Conservation (phyloP, 2,329 filamentous ascomycete genomes). For the Mollisiaceae sp. region DNA sequence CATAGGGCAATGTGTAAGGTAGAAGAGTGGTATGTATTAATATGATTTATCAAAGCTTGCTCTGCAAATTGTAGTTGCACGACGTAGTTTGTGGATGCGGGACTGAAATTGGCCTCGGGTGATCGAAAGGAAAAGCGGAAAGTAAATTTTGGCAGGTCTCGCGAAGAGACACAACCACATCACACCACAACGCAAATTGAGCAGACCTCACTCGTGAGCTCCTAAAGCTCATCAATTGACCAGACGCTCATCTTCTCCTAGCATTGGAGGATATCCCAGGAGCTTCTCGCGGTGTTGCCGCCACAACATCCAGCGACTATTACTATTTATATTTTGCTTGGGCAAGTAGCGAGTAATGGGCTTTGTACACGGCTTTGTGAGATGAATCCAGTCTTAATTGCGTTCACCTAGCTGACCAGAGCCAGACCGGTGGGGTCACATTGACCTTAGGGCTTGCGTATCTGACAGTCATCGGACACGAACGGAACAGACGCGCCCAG, state of each 20-base stretch:
- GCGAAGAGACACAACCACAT: background rate
- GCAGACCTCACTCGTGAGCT: conserved; percentile 23
- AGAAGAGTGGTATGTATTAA: too few relatives aligned
- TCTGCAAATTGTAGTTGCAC: too few relatives aligned
- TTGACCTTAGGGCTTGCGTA: conserved; percentile 77
- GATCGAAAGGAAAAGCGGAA: background rate
- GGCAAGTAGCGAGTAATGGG: conserved; percentile 62
- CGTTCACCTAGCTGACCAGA: conserved; percentile 25
- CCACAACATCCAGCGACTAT: conserved; percentile 10
- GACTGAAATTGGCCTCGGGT: background rate
- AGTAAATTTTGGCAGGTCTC: background rate
- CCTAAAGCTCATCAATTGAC: conserved; percentile 32
- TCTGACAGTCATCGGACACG: conserved; percentile 72
- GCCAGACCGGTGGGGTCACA: conserved; percentile 75
- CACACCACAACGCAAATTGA: background rate
- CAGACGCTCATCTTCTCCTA: background rate
- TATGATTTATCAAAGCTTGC: too few relatives aligned
- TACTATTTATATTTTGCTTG: too few relatives aligned
- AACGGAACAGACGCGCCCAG: conserved; percentile 66
- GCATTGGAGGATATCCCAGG: background rate
- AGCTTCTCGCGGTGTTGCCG: conserved; percentile 27
- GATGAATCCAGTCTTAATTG: conserved; percentile 41
- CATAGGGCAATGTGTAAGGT: too few relatives aligned
- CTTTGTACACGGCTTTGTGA: conserved; percentile 76
- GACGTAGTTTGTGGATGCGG: too few relatives aligned